Evolutionary conservation across 768 basidiomycete genomes (phyloP), one percentile per base, ranked within the genome.

Genomic region (Lactarius akahatsu): DNA sequence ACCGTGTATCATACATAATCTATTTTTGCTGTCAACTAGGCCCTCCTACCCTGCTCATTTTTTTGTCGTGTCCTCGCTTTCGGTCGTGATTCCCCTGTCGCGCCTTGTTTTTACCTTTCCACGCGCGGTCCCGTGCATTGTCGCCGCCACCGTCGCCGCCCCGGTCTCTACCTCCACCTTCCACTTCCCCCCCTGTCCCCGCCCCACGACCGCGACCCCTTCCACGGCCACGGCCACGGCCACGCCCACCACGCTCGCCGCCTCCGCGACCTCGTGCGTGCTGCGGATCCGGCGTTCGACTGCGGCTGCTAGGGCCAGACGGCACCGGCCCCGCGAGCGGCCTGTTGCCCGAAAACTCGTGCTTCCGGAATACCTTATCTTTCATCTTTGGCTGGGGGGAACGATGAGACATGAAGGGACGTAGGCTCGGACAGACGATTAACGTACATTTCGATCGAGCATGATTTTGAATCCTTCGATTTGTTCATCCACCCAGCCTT

Each of bases 391-490:
- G 89, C 87, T 91, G 72, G 4, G 57, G 6, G 5, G 3, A 15
- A 23, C 10, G 26, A 28, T 65, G 59, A 34, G 61, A 34, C 9
- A 20, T 38, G 54, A 11, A 32, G 47, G 40, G 32, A n/a, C 41
- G 41, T 18, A 64, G 38, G 54, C 66, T 41, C 57, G 10, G 47
- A 23, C 34, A 18, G 55, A 63, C 34, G n/a, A 68, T 1, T 13
- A 40, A 80, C 90, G 67, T 72, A 96, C 95, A 72, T 96, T 89
- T 70, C 89, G 79, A 64, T 98, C 96, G 65, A 97, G 75, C 89
- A 96, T 93, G 63, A 91, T 87, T 64, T 78, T 84, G 94, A 94
- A 97, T 0, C 94, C 95, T 75, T 97, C 94, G 32, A 97, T 87
- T 73, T 96, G 94, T 70, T 90, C 90, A 72, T 97, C 87, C 11